Evolutionary conservation across 1,284 basidiomycete species (phyloP).

Genomic region (Peniophora sp.): DNA sequence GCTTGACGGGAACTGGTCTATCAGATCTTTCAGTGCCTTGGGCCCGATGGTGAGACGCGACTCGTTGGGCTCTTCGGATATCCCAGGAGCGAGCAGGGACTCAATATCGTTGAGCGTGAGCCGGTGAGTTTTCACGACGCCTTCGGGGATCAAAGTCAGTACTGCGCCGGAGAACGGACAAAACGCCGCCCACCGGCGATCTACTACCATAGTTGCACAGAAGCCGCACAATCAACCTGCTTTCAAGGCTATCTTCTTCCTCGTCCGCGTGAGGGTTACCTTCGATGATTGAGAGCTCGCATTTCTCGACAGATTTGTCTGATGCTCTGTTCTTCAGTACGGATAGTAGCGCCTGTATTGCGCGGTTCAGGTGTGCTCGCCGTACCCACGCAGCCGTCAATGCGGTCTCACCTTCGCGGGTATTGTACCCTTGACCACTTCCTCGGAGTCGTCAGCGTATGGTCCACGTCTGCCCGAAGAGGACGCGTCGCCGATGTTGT

Average conservation of each 20-base stretch:
- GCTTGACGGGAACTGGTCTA: slow-evolving; percentile 69
- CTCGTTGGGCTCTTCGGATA: slow-evolving; percentile 44
- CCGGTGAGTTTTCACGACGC: slow-evolving; percentile 73
- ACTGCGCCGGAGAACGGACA: slow-evolving; percentile 2
- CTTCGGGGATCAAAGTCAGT: slow-evolving; percentile 25
- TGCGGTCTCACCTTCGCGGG: too few species aligned
- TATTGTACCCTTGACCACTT: slow-evolving; percentile 7
- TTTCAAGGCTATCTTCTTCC: slow-evolving; percentile 62
- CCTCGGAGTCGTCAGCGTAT: slow-evolving; percentile 14
- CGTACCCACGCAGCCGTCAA: too few species aligned
- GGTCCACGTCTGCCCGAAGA: slow-evolving; percentile 1
- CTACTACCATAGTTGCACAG: slow-evolving; percentile 72
- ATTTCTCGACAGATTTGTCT: slow-evolving; percentile 68
- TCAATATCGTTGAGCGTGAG: slow-evolving; percentile 51
- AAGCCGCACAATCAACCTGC: slow-evolving; percentile 59
- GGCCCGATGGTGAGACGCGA: slow-evolving; percentile 67
- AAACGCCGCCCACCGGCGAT: not conserved
- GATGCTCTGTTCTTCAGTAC: slow-evolving; percentile 65
- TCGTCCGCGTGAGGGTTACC: slow-evolving; percentile 27
- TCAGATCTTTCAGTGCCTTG: slow-evolving; percentile 60
- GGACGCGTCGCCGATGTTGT: slow-evolving; percentile 30
- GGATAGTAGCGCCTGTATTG: slow-evolving; percentile 53
- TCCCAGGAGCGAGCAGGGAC: slow-evolving; percentile 52
- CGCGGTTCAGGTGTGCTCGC: too few species aligned
- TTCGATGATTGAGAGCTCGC: slow-evolving; percentile 63